These are phyloP conservation scores for Shiraia bambusicola DNA, from an alignment of 2,329 filamentous ascomycete species.

Conservation along the genomic window DNA sequence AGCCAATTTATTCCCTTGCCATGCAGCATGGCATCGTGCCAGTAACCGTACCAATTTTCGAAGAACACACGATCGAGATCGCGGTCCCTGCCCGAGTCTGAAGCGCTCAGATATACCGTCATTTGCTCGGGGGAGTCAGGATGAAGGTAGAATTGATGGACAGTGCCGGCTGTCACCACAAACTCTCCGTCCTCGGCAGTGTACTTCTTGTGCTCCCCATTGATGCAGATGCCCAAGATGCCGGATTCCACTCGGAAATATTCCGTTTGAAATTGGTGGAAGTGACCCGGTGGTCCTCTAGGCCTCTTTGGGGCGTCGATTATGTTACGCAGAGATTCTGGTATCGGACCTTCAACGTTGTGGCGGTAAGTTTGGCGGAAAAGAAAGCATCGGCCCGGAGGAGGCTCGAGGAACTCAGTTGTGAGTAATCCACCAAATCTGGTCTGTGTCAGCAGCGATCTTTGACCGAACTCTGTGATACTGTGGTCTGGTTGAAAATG, in stretches of 20 bases:
- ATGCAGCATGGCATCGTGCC: slow-evolving; percentile 31
- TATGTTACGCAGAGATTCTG: slow-evolving; percentile 6
- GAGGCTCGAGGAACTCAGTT: slow-evolving; percentile 8
- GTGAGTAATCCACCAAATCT: slow-evolving; percentile 9
- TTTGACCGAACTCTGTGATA: not conserved
- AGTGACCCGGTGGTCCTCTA: slow-evolving; percentile 31
- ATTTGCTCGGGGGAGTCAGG: slow-evolving; percentile 5
- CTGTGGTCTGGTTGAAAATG: not conserved
- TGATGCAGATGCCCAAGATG: slow-evolving; percentile 29
- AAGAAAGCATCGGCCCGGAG: slow-evolving; percentile 8
- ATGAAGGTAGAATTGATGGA: slow-evolving; percentile 18
- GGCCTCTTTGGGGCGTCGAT: slow-evolving; percentile 5
- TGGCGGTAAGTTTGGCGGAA: slow-evolving; percentile 9
- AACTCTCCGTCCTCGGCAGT: slow-evolving; percentile 34
- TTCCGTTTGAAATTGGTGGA: slow-evolving; percentile 39
- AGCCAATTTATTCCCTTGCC: slow-evolving; percentile 32
- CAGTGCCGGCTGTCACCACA: slow-evolving; percentile 11
- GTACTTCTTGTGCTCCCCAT: slow-evolving; percentile 23
- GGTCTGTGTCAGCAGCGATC: slow-evolving; percentile 1
- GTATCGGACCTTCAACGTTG: slow-evolving; percentile 6
- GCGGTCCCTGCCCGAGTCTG: slow-evolving; percentile 27
- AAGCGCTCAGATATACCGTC: slow-evolving; percentile 24
- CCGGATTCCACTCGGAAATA: slow-evolving; percentile 34
- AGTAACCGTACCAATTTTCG: slow-evolving; percentile 44
- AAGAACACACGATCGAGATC: slow-evolving; percentile 41